Conservation (phyloP, 179 eudicot species). For the Beta macrorhiza region DNA sequence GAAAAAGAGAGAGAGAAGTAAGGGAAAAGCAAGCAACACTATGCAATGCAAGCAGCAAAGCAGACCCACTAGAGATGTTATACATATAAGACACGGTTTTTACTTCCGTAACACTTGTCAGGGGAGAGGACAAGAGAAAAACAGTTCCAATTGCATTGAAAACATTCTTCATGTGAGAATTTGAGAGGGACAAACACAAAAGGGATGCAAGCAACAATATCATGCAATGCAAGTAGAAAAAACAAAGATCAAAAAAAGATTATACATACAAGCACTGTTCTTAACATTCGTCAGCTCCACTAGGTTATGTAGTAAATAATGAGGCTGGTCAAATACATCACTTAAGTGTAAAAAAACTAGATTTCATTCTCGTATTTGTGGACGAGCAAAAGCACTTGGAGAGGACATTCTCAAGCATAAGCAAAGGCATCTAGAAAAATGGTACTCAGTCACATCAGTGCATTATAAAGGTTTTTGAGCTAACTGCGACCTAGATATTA, state of each 20-base stretch:
- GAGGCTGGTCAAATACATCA: background rate
- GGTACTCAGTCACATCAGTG: no score
- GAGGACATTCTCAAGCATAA: background rate
- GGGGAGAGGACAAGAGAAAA: background rate
- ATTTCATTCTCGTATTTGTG: background rate
- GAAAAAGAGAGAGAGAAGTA: background rate
- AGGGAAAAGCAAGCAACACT: background rate
- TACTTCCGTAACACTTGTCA: background rate
- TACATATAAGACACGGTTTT: background rate
- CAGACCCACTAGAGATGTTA: background rate
- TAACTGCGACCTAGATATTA: no score
- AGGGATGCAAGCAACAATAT: background rate
- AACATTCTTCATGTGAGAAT: background rate
- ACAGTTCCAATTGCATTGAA: background rate
- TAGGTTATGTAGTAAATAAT: background rate
- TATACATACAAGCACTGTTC: background rate
- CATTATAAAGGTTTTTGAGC: no score
- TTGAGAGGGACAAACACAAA: background rate
- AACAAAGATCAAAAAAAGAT: background rate
- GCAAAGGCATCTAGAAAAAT: background rate
- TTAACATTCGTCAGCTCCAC: background rate
- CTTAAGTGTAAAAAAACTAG: background rate
- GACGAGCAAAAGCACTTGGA: background rate
- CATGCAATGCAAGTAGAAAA: background rate
- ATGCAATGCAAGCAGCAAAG: background rate